A percentile compares a stretch with the other conserved stretches of the same genome.
Evolutionary conservation across 139 green algal species (phyloP).

Genomic region (Haematococcus sp.): DNA sequence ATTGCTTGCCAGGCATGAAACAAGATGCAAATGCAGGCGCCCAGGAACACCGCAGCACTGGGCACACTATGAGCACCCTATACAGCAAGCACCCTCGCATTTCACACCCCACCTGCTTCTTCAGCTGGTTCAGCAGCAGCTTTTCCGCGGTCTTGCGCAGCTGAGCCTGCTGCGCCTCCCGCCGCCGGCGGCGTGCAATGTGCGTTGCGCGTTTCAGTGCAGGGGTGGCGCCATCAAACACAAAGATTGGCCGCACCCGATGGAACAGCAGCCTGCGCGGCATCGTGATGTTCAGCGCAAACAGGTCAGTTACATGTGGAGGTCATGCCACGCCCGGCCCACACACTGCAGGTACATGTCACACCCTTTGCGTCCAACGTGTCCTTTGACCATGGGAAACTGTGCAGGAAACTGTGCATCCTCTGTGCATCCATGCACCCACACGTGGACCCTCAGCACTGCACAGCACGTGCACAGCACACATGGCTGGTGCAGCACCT

Average conservation of each 20-base stretch:
- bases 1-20: no score
- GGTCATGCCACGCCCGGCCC: background rate
- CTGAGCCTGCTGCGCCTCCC: slow-evolving; percentile 70
- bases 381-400: background rate
- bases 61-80: no score
- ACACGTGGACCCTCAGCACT: background rate
- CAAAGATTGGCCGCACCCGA: slow-evolving; percentile 90
- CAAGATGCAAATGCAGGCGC: no score
- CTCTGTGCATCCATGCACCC: background rate
- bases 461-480: background rate
- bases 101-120: slow-evolving; percentile 37
- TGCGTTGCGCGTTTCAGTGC: slow-evolving; percentile 88
- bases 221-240: slow-evolving; percentile 96
- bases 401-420: background rate
- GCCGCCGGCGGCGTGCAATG: slow-evolving; percentile 60
- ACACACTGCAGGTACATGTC: background rate
- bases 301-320: background rate
- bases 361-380: background rate
- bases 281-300: background rate
- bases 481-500: slow-evolving; percentile 37
- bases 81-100: no score
- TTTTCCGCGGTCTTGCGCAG: slow-evolving; percentile 87
- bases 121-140: slow-evolving; percentile 90
- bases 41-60: no score
- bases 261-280: slow-evolving; percentile 87